Evolutionary conservation across 2,329 filamentous ascomycete species (phyloP), one percentile per base, ranked within the genome.

Genomic region (Ceratocystis cubensis): DNA sequence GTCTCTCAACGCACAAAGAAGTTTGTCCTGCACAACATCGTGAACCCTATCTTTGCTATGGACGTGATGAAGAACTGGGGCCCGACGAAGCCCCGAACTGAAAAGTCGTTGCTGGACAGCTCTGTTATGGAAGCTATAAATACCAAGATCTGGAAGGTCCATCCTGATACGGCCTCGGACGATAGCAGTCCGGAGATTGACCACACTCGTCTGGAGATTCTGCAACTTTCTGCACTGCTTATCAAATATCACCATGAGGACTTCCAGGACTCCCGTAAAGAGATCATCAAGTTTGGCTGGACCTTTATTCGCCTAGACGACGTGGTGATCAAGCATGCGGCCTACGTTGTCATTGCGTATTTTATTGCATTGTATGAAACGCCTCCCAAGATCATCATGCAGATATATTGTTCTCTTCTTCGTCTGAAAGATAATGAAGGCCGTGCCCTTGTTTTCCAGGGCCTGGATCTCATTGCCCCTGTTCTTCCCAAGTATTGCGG

Each of bases 271-370:
- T 87, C 90, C 1, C 86, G 95, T 46, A 99, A 99, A 76, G 94
- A 99, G 70, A 93, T 99, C 69, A 99, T 99, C 73, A 97, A 96
- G 76, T 99, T 97, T 75, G 92, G 91, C 2, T 99, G 94, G 94
- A 96, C 92, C 20, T 97, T 96, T 73, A 99, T 99, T 72, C 86
- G 90, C 28, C 83, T 99, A n/a, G 95, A 99, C 73, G 94, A 99
- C 75, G 89, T 96, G 67, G 96, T 99, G 78, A 99, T 97, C 79
- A 99, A 99, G 75, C 94, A 97, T 74, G 94, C 93, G 0, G 92
- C 94, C 2, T 99, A 99, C 72, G 93, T 96, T 4, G 85, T 99
- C 5, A 95, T 99, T 69, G 91, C 90, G 2, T 99, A 96, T 76
- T 99, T 99, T 78, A 96, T 99, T 71, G 90, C 91, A 0, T 89